Percentiles rank a stretch among this genome's conserved stretches.
phyloP scores from a whole-genome alignment of 2,329 filamentous ascomycete genomes.

The Sclerotinia glacialis region DNA sequence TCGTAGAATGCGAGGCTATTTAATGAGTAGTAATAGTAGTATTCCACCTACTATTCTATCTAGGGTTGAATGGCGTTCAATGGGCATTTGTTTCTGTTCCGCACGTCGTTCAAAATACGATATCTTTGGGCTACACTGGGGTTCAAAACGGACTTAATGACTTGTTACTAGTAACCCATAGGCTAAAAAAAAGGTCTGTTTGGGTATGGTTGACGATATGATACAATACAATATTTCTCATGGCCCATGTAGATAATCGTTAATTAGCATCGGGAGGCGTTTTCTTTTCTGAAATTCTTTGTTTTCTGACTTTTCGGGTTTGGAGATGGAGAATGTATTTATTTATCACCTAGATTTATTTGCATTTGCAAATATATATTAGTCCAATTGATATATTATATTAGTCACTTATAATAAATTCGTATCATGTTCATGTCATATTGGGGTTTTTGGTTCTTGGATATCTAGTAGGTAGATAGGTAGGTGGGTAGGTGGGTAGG shows the following conservation, averaged over 20 bases:
- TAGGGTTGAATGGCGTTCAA: slow-evolving; percentile 8
- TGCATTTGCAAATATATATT: too few relatives aligned
- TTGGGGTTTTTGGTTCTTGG: too few relatives aligned
- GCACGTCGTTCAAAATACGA: not conserved
- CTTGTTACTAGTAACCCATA: not conserved
- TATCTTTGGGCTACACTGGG: not conserved
- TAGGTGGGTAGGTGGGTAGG: too few relatives aligned
- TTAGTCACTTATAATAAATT: too few relatives aligned
- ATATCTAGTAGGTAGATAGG: too few relatives aligned
- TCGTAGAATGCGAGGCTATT: slow-evolving; percentile 44
- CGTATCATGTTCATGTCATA: too few relatives aligned
- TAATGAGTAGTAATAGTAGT: not conserved
- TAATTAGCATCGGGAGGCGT: not conserved
- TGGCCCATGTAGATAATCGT: not conserved
- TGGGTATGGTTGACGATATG: slow-evolving; percentile 5
- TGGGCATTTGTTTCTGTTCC: not conserved
- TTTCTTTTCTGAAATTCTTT: not conserved
- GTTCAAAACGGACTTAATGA: slow-evolving; percentile 5
- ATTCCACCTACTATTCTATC: not conserved
- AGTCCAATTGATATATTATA: too few relatives aligned
- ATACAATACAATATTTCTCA: not conserved
- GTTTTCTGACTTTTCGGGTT: not conserved
- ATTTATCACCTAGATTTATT: not conserved
- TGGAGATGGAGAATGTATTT: not conserved
- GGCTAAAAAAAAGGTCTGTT: not conserved